phyloP scores from a whole-genome alignment of 192 early-diverging fungal genomes.

The Coemansia sp. region DNA sequence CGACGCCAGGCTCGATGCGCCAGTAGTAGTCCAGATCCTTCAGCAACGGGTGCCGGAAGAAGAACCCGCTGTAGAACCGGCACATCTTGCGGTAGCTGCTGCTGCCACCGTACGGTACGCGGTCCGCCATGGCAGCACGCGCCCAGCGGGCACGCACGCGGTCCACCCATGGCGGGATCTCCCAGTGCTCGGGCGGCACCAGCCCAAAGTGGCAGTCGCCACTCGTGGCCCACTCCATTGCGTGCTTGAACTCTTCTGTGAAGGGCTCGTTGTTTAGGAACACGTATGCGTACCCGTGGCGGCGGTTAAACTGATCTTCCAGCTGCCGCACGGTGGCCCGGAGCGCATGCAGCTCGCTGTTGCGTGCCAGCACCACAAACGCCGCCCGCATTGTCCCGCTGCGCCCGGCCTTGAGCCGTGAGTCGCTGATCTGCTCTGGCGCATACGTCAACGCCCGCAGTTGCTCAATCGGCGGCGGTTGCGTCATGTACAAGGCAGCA shows the following conservation, averaged over 20 bases:
- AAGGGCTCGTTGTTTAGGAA: slow-evolving; percentile 80
- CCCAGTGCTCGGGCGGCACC: slow-evolving; percentile 71
- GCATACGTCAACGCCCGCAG: slow-evolving; percentile 19
- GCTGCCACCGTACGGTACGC: slow-evolving; percentile 60
- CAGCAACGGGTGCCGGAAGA: slow-evolving; percentile 66
- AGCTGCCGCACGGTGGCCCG: slow-evolving; percentile 59
- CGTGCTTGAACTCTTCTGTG: slow-evolving; percentile 62
- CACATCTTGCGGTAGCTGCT: slow-evolving; percentile 72
- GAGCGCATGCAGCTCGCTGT: slow-evolving; percentile 63
- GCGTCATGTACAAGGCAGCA: slow-evolving; percentile 12
- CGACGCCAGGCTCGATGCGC: slow-evolving; percentile 78
- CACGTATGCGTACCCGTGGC: slow-evolving; percentile 78
- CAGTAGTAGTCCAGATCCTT: slow-evolving; percentile 76
- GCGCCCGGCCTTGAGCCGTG: slow-evolving; percentile 28
- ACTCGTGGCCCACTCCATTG: slow-evolving; percentile 53
- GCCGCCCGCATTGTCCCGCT: slow-evolving; percentile 29
- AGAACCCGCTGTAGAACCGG: slow-evolving; percentile 68
- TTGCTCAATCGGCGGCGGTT: slow-evolving; percentile 24
- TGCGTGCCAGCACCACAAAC: slow-evolving; percentile 70
- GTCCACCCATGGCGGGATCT: slow-evolving; percentile 70
- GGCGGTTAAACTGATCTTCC: slow-evolving; percentile 74
- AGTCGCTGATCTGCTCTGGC: slow-evolving; percentile 21
- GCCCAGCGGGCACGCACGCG: slow-evolving; percentile 13
- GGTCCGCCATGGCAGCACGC: slow-evolving; percentile 8
- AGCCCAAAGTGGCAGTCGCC: slow-evolving; percentile 62